Evolutionary conservation across 139 green algal genomes (phyloP), one percentile per base, ranked within the genome.

Genomic region (Asterochloris sp.): DNA sequence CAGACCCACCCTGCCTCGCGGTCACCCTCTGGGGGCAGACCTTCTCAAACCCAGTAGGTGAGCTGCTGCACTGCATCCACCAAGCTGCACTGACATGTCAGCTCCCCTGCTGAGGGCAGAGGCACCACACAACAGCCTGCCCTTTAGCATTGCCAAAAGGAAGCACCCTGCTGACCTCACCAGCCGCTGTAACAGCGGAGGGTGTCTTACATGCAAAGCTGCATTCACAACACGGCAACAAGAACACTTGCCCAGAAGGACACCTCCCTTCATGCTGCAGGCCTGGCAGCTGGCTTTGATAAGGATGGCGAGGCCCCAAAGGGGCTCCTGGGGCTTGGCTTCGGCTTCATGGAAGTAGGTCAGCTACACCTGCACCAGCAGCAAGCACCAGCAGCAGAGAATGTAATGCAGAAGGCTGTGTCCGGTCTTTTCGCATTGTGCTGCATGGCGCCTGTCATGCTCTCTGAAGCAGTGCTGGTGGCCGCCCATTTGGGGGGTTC

Each of bases 231-330:
- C 21, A 26, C 66, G 1, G n/a, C 8, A 9, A 26, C 21, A 73
- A 73, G 66, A 24, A 21, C 19, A 6, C 2, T 12, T 9, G 8
- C 66, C 19, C 66, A 21, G 23, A 73, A 6, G 4, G 66, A 29
- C 16, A 29, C 71, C n/a, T 54, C 14, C 17, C 24, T 26, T 26
- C 21, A 24, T 71, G 66, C 0, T 74, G 63, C 85, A 96, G 93
- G 96, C 17, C 82, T 99, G 38, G 97, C 97, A 24, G 97, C 97
- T 60, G 97, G 97, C 0, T 99, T 99, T 88, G 97, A 99, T 91
- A 99, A 99, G 89, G 88, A 98, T 85, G 96, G 92, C 21, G 91
- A 98, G 76, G 90, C 89, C 1, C 83, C 97, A 14, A 89, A 96
- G 28, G 86, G 87, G 10, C 75, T 98, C 29, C 80, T 98, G 74